Evolutionary conservation across 176 grass and related monocot genomes (phyloP).

Genomic region (Canna indica): DNA sequence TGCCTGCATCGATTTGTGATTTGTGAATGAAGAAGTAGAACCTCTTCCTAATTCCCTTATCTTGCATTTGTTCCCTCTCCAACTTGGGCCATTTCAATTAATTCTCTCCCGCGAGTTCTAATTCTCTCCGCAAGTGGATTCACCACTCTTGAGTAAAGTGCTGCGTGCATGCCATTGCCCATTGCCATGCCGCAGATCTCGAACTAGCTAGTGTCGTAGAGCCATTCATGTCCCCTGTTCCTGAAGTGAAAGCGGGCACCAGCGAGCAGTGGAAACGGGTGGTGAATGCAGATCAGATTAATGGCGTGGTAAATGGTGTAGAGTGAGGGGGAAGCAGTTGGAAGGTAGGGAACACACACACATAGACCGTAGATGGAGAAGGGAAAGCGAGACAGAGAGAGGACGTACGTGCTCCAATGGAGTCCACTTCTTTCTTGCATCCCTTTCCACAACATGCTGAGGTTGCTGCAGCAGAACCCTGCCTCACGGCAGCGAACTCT

Average conservation of each 20-base stretch:
- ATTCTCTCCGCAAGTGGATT: conserved; percentile 1
- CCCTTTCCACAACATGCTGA: conserved; percentile 10
- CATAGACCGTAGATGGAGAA: background rate
- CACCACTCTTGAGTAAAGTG: background rate
- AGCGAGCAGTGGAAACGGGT: background rate
- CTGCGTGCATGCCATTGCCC: background rate
- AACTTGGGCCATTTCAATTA: conserved; percentile 4
- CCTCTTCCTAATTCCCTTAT: background rate
- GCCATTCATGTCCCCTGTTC: conserved; percentile 1
- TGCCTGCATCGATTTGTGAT: background rate
- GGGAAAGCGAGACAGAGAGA: background rate
- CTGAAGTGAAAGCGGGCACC: background rate
- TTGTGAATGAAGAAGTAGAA: background rate
- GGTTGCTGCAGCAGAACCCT: background rate
- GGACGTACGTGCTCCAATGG: conserved; percentile 6
- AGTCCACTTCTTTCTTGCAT: conserved; percentile 1
- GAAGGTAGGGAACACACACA: conserved; percentile 16
- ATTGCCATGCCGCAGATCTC: too few relatives aligned
- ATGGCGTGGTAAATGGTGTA: conserved; percentile 19
- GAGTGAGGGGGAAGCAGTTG: conserved; percentile 42
- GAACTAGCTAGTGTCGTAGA: too few relatives aligned
- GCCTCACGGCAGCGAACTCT: background rate
- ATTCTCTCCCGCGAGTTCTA: background rate
- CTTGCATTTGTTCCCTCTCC: conserved; percentile 22
- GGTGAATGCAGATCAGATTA: background rate